phyloP scores from a whole-genome alignment of 441 rosid genomes.

The Gossypium gossypioides region DNA sequence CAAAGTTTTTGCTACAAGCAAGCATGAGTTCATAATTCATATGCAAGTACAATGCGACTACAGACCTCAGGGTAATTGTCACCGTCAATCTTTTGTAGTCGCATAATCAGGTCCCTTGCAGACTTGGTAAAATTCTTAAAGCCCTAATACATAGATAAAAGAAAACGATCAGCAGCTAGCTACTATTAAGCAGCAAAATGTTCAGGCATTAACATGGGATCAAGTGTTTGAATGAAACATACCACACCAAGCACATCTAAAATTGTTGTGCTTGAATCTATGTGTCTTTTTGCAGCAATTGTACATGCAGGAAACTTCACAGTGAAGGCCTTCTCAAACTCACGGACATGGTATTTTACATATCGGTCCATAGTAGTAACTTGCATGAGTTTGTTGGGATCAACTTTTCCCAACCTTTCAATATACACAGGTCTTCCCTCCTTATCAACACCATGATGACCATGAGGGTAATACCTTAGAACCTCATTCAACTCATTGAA shows the following conservation, averaged over 20 bases:
- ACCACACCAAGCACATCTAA: slow-evolving; percentile 98
- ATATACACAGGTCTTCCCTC: slow-evolving; percentile 93
- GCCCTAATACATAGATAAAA: slow-evolving; percentile 37
- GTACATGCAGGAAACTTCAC: slow-evolving; percentile 90
- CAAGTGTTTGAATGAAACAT: slow-evolving; percentile 20
- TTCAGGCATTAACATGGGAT: slow-evolving; percentile 3
- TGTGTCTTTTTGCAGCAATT: slow-evolving; percentile 87
- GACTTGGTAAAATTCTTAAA: slow-evolving; percentile 78
- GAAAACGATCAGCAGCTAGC: slow-evolving; percentile 6
- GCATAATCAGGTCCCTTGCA: slow-evolving; percentile 88
- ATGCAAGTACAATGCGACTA: slow-evolving; percentile 12
- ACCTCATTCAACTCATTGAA: slow-evolving; percentile 66
- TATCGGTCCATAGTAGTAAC: slow-evolving; percentile 83
- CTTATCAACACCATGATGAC: slow-evolving; percentile 92
- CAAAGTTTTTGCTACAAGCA: neutral
- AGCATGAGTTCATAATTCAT: neutral
- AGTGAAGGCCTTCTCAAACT: slow-evolving; percentile 78
- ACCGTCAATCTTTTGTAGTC: slow-evolving; percentile 86
- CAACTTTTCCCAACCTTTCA: slow-evolving; percentile 90
- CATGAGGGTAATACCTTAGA: slow-evolving; percentile 77
- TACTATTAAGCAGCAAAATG: slow-evolving; percentile 6
- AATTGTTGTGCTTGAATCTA: slow-evolving; percentile 89
- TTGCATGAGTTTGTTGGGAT: slow-evolving; percentile 83
- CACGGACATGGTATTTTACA: slow-evolving; percentile 80
- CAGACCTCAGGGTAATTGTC: slow-evolving; percentile 94